Evolutionary conservation across 768 basidiomycete species (phyloP).

Genomic region (Boletales sp.): DNA sequence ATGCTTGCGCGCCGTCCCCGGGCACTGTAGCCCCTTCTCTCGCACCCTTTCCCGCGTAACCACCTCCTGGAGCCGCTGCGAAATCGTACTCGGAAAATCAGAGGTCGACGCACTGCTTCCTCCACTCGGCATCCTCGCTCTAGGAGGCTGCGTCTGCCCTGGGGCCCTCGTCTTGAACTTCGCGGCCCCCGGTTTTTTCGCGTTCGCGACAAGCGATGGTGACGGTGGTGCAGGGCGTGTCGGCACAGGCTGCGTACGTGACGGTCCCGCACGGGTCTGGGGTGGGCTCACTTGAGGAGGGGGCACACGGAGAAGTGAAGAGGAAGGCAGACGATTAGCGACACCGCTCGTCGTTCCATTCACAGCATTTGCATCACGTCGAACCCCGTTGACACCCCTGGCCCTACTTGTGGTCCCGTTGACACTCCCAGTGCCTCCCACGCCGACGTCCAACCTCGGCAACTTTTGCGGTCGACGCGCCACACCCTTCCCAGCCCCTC

Average conservation of each 20-base stretch:
- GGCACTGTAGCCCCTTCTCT: not conserved
- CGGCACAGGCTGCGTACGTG: constrained; percentile 9
- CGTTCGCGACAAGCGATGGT: not conserved
- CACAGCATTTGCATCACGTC: too few species aligned
- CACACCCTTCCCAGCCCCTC: too few species aligned
- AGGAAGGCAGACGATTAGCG: too few species aligned
- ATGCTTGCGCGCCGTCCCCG: constrained; percentile 13
- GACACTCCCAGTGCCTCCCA: not conserved
- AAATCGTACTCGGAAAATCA: constrained; percentile 12
- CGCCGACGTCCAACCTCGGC: constrained; percentile 15
- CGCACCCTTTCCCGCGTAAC: constrained; percentile 1
- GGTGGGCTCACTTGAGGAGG: too few species aligned
- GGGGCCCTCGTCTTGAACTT: too few species aligned
- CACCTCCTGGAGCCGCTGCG: constrained; percentile 13
- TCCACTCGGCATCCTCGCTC: not conserved
- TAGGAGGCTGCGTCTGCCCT: too few species aligned
- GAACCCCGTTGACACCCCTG: too few species aligned
- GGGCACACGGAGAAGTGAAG: too few species aligned
- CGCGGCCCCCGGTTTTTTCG: not conserved
- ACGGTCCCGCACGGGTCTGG: not conserved
- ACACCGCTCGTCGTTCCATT: too few species aligned
- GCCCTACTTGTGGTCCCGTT: too few species aligned
- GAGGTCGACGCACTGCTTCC: constrained; percentile 12
- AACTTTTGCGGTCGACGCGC: constrained; percentile 14
- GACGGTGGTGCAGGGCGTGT: not conserved